Conservation (phyloP, 169 alveolate genomes). For the Eimeria necatrix region DNA sequence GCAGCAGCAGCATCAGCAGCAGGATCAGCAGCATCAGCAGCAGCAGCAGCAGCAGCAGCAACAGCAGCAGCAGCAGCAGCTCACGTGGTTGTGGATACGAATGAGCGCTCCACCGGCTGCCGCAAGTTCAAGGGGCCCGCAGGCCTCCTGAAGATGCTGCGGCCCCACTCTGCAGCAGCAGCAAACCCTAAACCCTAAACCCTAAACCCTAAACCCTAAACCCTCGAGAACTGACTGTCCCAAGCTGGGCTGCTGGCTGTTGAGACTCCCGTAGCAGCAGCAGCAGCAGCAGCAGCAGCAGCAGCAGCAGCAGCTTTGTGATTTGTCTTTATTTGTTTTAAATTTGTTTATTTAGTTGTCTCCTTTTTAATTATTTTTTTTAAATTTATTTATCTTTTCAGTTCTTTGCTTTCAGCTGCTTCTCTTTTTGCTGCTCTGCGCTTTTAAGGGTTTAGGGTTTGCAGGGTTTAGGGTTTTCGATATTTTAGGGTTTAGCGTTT, state of each 20-base stretch:
- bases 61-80: slow-evolving; percentile 35
- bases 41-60: slow-evolving; percentile 44
- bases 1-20: too few species aligned
- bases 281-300: slow-evolving; percentile 51
- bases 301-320: not conserved
- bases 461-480: too few species aligned
- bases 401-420: too few species aligned
- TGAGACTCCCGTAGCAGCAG: slow-evolving; percentile 38
- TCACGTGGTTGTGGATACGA: not conserved
- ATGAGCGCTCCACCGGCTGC: not conserved
- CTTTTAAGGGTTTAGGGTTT: too few species aligned
- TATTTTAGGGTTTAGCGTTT: too few species aligned
- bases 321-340: not conserved
- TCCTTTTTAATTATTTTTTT: too few species aligned
- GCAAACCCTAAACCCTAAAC: slow-evolving; percentile 3
- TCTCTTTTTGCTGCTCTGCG: too few species aligned
- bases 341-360: too few species aligned
- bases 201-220: slow-evolving; percentile 56
- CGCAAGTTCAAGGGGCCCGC: not conserved
- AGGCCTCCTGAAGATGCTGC: not conserved
- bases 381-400: too few species aligned
- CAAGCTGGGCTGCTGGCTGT: too few species aligned
- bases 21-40: not conserved
- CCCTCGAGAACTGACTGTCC: not conserved
- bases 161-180: slow-evolving; percentile 37